Evolutionary conservation across 805 yeast genomes (phyloP).

Genomic region (Ogataea dorogensis): DNA sequence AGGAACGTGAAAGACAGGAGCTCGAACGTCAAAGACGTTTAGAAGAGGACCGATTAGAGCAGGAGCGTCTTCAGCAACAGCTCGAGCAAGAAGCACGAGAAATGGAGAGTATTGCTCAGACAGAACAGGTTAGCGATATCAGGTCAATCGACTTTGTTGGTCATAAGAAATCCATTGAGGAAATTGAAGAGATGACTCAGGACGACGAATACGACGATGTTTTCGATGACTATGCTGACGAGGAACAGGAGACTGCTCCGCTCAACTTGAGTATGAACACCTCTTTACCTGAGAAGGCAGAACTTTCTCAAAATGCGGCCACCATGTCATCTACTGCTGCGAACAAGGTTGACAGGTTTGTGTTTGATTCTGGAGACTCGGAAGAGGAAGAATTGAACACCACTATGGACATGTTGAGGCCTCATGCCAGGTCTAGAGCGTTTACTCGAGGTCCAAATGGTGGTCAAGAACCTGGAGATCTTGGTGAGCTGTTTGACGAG

Average conservation of each 20-base stretch:
- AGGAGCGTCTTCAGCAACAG: neutral
- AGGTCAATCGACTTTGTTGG: conserved; percentile 34
- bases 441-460: conserved; percentile 29
- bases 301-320: conserved; percentile 4
- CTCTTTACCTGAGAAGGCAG: conserved; percentile 15
- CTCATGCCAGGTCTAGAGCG: conserved; percentile 32
- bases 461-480: conserved; percentile 31
- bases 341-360: conserved; percentile 3
- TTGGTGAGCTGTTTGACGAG: conserved; percentile 72
- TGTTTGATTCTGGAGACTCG: conserved; percentile 1
- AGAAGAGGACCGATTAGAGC: too few relatives aligned
- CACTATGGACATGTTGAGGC: conserved; percentile 10
- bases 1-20: conserved; percentile 5
- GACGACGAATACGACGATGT: conserved; percentile 30
- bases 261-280: conserved; percentile 16
- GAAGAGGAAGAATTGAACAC: conserved; percentile 7
- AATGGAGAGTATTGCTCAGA: neutral
- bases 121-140: neutral
- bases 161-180: conserved; percentile 29
- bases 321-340: conserved; percentile 3
- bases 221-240: conserved; percentile 32
- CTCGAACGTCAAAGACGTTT: too few relatives aligned
- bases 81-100: conserved; percentile 1
- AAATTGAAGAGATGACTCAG: conserved; percentile 24
- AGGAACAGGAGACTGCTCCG: conserved; percentile 26